A percentile compares a stretch with the other conserved stretches of the same genome.
phyloP scores from a whole-genome alignment of 2,329 filamentous ascomycete genomes.

The Xylariales sp. region DNA sequence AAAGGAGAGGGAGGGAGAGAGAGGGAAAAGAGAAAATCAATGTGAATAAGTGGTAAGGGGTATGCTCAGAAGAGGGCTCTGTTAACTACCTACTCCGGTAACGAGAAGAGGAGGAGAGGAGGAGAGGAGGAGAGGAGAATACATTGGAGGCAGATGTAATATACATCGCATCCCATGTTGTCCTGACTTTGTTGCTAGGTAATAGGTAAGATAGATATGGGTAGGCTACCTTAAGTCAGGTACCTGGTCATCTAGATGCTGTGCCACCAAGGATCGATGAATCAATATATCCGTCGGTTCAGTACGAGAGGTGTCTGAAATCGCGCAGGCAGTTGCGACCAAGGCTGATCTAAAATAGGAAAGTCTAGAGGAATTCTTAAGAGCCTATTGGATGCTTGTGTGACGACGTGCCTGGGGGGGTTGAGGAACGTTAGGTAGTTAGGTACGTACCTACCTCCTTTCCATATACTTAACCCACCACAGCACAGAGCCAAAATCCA shows the following conservation, averaged over 20 bases:
- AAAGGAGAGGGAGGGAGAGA: too few relatives aligned
- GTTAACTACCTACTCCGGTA: too few relatives aligned
- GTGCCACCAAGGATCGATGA: background rate
- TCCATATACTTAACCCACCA: too few relatives aligned
- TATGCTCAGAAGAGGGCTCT: background rate
- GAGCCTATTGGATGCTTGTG: background rate
- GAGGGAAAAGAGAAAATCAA: too few relatives aligned
- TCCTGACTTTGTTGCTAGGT: too few relatives aligned
- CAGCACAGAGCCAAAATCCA: too few relatives aligned
- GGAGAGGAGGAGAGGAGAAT: background rate
- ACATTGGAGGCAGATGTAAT: too few relatives aligned
- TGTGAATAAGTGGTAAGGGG: background rate
- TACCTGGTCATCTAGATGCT: background rate
- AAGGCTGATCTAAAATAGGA: background rate
- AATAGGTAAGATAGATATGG: too few relatives aligned
- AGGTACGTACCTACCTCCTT: background rate
- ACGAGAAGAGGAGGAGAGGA: too few relatives aligned
- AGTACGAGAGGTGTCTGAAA: background rate
- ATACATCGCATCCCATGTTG: too few relatives aligned
- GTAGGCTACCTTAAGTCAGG: too few relatives aligned
- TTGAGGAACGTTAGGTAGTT: background rate
- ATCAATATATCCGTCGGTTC: background rate
- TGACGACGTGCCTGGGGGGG: background rate
- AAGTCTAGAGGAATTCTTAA: background rate
- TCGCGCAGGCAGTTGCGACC: slow-evolving; percentile 14